Evolutionary conservation across 1,139 yeast species (phyloP), one percentile per base, ranked within the genome.

Genomic region (Zygoascus hellenicus): DNA sequence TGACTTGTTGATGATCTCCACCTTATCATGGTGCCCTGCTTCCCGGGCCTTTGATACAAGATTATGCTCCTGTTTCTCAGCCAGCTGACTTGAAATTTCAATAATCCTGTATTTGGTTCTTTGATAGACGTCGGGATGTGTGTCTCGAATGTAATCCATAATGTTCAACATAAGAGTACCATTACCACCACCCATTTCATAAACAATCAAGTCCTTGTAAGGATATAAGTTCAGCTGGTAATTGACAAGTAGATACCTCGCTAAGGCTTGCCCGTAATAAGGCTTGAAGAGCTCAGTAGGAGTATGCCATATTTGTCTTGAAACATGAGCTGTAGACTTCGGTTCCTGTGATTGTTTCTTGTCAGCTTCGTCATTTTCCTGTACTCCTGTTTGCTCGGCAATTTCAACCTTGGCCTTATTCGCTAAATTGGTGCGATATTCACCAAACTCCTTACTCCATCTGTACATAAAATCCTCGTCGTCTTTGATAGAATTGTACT

Each of bases 161-260:
- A 87, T 77, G 59, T 87, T 83, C 50, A 77, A 66, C 96, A 87
- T 87, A 49, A 87, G 65, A 0, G 95, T 87, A 47, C 95, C 95
- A 59, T 87, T 87, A 54, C 96, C 96, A 33, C 92, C 95, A 49
- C 96, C 96, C 75, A 86, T 80, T 66, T 88, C 96, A 64, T 86
- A 88, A 11, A 87, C 83, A 6, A 80, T 71, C 43, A 87, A 69
- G 56, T 82, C 88, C 33, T 76, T 68, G 55, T 78, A 77, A 0
- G 87, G 86, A 53, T 77, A 81, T n/a, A 80, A 72, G 48, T 81
- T 79, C 48, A 79, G 63, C 59, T 81, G 81, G 63, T 82, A 83
- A 59, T 82, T 81, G n/a, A 78, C 78, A 41, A 87, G 62, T 11
- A 88, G 65, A 59, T 85, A 82, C 45, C 89, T 67, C 0, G 95